A percentile compares a stretch with the other conserved stretches of the same genome.
Conservation (phyloP, 2,329 filamentous ascomycete species). For the Raffaelea deltoideospora region DNA sequence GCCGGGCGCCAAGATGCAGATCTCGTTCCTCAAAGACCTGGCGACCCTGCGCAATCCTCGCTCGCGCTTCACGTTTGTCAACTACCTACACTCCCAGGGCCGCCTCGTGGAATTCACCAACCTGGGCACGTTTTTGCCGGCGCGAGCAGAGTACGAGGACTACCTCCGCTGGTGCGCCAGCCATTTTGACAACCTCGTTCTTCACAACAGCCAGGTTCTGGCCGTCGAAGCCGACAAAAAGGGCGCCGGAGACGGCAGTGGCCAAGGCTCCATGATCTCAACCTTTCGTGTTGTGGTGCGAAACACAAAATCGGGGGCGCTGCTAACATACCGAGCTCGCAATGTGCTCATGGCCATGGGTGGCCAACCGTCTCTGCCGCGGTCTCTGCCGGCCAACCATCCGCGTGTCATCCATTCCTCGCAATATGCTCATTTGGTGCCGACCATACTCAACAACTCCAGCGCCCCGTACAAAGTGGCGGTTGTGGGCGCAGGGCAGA, state of each 20-base stretch:
- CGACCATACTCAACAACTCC: conserved; percentile 40
- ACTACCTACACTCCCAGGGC: conserved; percentile 71
- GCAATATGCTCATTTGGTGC: conserved; percentile 56
- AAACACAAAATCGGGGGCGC: conserved; percentile 40
- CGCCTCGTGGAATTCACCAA: conserved; percentile 88
- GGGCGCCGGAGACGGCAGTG: conserved; percentile 32
- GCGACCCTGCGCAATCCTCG: conserved; percentile 77
- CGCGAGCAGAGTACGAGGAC: conserved; percentile 81
- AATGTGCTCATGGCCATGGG: conserved; percentile 49
- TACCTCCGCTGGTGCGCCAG: conserved; percentile 87
- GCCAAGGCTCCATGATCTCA: conserved; percentile 29
- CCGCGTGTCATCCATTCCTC: conserved; percentile 77
- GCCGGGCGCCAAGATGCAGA: conserved; percentile 90
- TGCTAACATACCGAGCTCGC: conserved; percentile 38
- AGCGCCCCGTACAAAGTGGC: conserved; percentile 56
- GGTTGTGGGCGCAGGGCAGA: conserved; percentile 80
- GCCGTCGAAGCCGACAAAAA: conserved; percentile 45
- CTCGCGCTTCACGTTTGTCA: conserved; percentile 88
- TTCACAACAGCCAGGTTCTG: conserved; percentile 65
- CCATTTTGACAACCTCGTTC: conserved; percentile 58
- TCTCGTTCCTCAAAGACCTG: conserved; percentile 92
- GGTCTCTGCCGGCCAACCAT: conserved; percentile 51
- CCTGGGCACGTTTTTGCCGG: conserved; percentile 73
- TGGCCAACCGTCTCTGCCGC: conserved; percentile 54
- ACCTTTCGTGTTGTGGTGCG: conserved; percentile 54